phyloP scores from a whole-genome alignment of 441 rosid species.

The Populus hybrid region DNA sequence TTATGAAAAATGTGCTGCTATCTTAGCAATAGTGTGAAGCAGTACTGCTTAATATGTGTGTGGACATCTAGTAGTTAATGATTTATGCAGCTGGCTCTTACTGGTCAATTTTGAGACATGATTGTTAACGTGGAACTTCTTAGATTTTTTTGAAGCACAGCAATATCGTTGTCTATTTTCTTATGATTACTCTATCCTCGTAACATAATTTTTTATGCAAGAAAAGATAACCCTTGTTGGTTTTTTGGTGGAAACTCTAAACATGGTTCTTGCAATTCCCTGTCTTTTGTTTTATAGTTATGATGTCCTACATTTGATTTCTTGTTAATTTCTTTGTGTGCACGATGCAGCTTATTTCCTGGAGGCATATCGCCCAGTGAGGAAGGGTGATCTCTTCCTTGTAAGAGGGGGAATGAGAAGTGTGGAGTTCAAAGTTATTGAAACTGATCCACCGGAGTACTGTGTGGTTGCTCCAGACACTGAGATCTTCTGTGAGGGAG shows the following conservation, averaged over 20 bases:
- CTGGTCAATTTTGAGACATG: background rate
- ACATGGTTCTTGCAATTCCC: background rate
- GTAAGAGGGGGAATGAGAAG: constrained; percentile 85
- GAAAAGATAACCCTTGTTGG: background rate
- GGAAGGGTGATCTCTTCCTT: constrained; percentile 71
- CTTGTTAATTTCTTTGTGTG: background rate
- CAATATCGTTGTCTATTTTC: background rate
- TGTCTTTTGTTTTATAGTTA: constrained; percentile 31
- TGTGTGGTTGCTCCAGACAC: constrained; percentile 81
- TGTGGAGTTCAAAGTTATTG: constrained; percentile 70
- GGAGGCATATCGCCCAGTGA: constrained; percentile 75
- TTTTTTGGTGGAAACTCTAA: background rate
- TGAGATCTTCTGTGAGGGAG: constrained; percentile 78
- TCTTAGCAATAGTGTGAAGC: background rate
- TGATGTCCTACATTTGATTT: constrained; percentile 25
- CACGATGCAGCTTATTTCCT: constrained; percentile 54
- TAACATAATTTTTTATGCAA: background rate
- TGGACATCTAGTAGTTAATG: background rate
- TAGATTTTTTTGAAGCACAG: background rate
- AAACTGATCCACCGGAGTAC: constrained; percentile 64
- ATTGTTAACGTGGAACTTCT: background rate
- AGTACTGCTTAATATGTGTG: background rate
- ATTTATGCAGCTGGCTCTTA: background rate
- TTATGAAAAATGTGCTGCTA: background rate
- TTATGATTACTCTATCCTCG: background rate